Evolutionary conservation across 208 protist species (phyloP).

Genomic region (Wallacemonas collosoma): DNA sequence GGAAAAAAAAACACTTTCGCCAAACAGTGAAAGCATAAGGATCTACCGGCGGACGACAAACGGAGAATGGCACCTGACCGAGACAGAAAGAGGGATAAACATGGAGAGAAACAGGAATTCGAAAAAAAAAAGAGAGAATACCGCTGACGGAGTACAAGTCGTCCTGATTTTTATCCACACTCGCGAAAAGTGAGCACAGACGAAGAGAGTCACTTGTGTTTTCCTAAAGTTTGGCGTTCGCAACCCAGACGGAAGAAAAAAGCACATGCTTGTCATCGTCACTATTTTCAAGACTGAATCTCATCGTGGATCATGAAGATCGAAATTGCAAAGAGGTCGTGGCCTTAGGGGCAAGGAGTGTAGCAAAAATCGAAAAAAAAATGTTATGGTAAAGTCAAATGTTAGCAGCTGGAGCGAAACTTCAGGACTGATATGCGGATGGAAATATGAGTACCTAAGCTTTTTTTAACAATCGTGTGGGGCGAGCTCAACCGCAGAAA

Average conservation of each 20-base stretch:
- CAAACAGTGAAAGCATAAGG: neutral
- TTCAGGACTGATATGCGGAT: too few species aligned
- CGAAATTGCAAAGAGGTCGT: too few species aligned
- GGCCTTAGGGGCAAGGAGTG: too few species aligned
- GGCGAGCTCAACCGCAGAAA: too few species aligned
- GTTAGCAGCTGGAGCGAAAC: too few species aligned
- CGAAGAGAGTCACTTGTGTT: neutral
- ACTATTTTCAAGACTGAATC: neutral
- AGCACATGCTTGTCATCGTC: constrained; percentile 5
- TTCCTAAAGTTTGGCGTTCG: neutral
- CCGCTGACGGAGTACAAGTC: too few species aligned
- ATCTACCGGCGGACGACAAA: neutral
- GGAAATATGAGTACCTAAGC: too few species aligned
- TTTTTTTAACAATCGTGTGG: too few species aligned
- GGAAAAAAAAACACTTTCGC: neutral
- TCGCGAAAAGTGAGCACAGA: neutral
- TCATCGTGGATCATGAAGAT: too few species aligned
- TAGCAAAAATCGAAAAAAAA: too few species aligned
- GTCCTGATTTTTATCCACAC: neutral
- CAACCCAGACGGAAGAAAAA: neutral
- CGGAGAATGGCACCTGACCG: neutral
- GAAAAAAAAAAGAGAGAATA: neutral
- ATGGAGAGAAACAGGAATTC: neutral
- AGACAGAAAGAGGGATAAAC: neutral
- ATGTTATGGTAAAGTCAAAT: too few species aligned